Percentiles rank a stretch among this genome's conserved stretches.
phyloP scores from a whole-genome alignment of 176 grass and related monocot genomes.

The Zoysia pacifica region DNA sequence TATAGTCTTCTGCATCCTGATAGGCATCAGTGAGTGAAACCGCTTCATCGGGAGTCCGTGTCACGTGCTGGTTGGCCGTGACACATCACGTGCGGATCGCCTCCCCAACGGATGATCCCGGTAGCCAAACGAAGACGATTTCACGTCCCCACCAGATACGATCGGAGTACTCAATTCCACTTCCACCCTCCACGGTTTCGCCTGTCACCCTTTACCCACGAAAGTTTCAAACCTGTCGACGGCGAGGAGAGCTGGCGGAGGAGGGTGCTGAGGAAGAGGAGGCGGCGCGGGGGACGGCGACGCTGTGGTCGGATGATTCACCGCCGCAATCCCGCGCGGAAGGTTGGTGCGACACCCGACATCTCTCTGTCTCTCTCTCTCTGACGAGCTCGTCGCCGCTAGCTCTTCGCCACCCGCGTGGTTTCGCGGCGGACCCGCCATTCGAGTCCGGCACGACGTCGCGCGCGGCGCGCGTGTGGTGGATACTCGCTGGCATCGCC shows the following conservation, averaged over 20 bases:
- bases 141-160: no score
- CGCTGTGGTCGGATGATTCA: not conserved
- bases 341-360: conserved; percentile 26
- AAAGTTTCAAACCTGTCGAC: not conserved
- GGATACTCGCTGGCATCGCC: no score
- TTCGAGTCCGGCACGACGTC: not conserved
- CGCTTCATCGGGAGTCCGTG: no score
- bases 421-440: conserved; percentile 11
- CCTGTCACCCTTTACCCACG: no score
- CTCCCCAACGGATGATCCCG: no score
- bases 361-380: not conserved
- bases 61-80: no score
- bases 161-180: not conserved
- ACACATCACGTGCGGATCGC: no score
- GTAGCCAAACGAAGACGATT: no score
- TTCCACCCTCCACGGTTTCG: not conserved
- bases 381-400: not conserved
- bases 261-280: not conserved
- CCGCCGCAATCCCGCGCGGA: not conserved
- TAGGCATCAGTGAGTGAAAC: no score
- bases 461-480: not conserved
- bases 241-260: not conserved
- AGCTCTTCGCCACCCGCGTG: not conserved
- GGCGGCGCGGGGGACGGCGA: not conserved
- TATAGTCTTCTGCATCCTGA: no score